Percentiles rank a stretch among this genome's conserved stretches.
Conservation (phyloP, 768 basidiomycete genomes). For the Phaeotremella skinneri region DNA sequence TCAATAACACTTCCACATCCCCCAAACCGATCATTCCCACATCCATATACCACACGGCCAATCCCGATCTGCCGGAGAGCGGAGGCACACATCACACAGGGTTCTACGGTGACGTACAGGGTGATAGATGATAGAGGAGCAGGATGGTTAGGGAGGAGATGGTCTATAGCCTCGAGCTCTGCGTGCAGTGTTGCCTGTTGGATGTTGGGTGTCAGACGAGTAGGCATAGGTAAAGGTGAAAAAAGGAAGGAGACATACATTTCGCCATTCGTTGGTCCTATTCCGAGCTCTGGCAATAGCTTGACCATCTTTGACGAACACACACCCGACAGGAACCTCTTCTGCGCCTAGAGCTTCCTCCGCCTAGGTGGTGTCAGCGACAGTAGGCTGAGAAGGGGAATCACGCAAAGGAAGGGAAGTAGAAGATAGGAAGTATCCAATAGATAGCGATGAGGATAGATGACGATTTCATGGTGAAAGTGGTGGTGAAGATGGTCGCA, state of each 20-base stretch:
- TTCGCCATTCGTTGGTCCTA: conserved; percentile 87
- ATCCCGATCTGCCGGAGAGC: conserved; percentile 92
- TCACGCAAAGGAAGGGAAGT: background rate
- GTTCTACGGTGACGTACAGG: conserved; percentile 97
- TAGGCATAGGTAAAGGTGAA: background rate
- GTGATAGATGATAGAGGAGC: conserved; percentile 75
- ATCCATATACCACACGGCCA: conserved; percentile 84
- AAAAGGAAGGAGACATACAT: conserved; percentile 58
- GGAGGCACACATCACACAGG: conserved; percentile 98
- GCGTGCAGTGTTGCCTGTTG: conserved; percentile 89
- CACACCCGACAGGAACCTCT: conserved; percentile 95
- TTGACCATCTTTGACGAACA: conserved; percentile 76
- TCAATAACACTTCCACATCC: conserved; percentile 92
- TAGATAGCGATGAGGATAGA: conserved; percentile 7
- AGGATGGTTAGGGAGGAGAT: conserved; percentile 65
- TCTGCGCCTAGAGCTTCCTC: conserved; percentile 73
- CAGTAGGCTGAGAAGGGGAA: conserved; percentile 2
- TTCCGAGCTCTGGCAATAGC: conserved; percentile 86
- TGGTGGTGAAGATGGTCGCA: conserved; percentile 3
- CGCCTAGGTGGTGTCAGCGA: conserved; percentile 42
- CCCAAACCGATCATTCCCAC: conserved; percentile 92
- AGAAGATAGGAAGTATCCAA: conserved; percentile 1
- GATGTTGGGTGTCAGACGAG: background rate
- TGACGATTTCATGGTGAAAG: conserved; percentile 13
- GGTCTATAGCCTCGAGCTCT: conserved; percentile 93